These are phyloP conservation scores for Globisporangium takayamanum DNA, from an alignment of 352 stramenopile genomes.

Conservation along the genomic window DNA sequence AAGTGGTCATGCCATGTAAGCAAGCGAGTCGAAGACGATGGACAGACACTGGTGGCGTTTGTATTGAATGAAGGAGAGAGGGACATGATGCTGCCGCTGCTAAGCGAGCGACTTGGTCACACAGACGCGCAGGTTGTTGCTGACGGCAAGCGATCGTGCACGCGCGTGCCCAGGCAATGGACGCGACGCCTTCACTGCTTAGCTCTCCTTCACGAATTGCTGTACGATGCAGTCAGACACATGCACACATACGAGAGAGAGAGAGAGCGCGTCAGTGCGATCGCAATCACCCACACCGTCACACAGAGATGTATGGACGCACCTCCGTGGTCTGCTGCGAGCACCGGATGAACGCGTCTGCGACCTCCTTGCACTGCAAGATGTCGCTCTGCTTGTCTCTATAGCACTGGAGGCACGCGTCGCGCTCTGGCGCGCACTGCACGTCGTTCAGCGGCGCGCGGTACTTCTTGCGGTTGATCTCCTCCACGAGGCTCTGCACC, in stretches of 20 bases:
- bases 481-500: slow-evolving; percentile 67
- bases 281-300: neutral
- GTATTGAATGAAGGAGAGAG: too few species aligned
- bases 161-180: neutral
- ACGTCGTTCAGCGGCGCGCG: slow-evolving; percentile 73
- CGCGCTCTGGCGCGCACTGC: slow-evolving; percentile 69
- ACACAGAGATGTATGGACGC: slow-evolving; percentile 1
- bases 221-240: slow-evolving; percentile 7
- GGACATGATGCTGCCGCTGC: too few species aligned
- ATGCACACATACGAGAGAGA: neutral
- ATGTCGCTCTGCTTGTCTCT: slow-evolving; percentile 73
- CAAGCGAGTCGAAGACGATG: too few species aligned
- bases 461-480: slow-evolving; percentile 83
- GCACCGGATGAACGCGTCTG: slow-evolving; percentile 78
- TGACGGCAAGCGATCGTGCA: too few species aligned
- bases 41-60: too few species aligned
- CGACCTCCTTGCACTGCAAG: slow-evolving; percentile 82
- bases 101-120: too few species aligned
- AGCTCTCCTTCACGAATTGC: slow-evolving; percentile 70
- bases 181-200: neutral
- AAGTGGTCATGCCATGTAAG: too few species aligned
- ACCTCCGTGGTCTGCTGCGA: slow-evolving; percentile 78
- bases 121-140: too few species aligned
- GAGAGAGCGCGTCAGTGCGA: neutral
- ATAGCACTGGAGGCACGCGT: slow-evolving; percentile 85